Conservation (phyloP, 257 asterid species). For the Gardenia jasminoides region DNA sequence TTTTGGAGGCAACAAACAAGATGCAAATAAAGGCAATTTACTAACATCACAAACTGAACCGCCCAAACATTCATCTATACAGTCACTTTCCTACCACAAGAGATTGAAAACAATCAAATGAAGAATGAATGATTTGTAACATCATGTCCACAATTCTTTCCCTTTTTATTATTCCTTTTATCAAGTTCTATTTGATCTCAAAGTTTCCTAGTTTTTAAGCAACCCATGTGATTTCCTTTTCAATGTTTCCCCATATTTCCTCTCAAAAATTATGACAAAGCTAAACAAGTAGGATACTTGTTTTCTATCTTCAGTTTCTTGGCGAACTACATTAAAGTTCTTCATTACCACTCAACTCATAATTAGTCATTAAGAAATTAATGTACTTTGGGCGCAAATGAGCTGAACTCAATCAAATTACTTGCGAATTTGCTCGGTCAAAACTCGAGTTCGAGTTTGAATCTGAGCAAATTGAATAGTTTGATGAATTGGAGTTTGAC, state of each 20-base stretch:
- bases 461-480: no score
- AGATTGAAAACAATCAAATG: neutral
- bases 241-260: neutral
- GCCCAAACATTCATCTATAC: no score
- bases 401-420: no score
- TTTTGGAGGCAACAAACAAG: neutral
- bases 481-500: no score
- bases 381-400: neutral
- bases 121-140: neutral
- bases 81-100: no score
- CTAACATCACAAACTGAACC: neutral
- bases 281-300: neutral
- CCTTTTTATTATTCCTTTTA: no score
- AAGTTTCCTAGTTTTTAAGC: neutral
- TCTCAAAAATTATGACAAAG: neutral
- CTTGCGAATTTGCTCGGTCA: no score
- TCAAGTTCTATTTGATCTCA: neutral
- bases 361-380: neutral
- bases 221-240: neutral
- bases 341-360: neutral
- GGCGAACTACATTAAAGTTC: neutral
- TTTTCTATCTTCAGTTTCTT: neutral
- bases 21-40: neutral
- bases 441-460: no score
- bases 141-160: neutral